Conservation (phyloP, 495 filamentous ascomycete species). For the Penicilliopsis zonata region DNA sequence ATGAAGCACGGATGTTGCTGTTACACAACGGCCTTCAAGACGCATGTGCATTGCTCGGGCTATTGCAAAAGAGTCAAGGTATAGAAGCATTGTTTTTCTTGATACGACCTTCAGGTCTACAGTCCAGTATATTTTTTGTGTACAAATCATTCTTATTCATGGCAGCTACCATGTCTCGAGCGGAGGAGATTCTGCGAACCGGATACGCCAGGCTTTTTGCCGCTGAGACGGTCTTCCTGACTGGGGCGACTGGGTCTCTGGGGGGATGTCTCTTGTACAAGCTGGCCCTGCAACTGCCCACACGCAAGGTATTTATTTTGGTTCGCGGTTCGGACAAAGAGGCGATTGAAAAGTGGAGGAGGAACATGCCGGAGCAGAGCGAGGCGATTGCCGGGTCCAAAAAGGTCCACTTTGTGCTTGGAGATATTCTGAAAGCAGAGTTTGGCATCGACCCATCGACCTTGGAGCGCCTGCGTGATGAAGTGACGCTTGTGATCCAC, state of each 20-base stretch:
- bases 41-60: too few species aligned
- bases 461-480: conserved; percentile 10
- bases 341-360: conserved; percentile 21
- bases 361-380: conserved; percentile 20
- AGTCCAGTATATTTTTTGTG: too few species aligned
- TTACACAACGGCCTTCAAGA: too few species aligned
- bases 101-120: too few species aligned
- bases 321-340: conserved; percentile 13
- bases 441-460: conserved; percentile 14
- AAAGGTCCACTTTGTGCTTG: conserved; percentile 20
- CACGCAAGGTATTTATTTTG: conserved; percentile 19
- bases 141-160: too few species aligned
- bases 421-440: conserved; percentile 17
- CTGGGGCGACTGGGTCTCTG: conserved; percentile 24
- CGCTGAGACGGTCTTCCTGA: conserved; percentile 22
- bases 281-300: conserved; percentile 22
- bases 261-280: conserved; percentile 29
- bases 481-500: conserved; percentile 27
- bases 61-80: too few species aligned
- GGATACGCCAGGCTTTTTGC: conserved; percentile 14
- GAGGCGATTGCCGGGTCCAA: conserved; percentile 15
- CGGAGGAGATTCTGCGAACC: neutral
- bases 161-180: too few species aligned
- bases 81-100: too few species aligned
- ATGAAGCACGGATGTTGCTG: too few species aligned